These are phyloP conservation scores for Diutina neorugosa DNA, from an alignment of 1,139 yeast species.

Conservation along the genomic window DNA sequence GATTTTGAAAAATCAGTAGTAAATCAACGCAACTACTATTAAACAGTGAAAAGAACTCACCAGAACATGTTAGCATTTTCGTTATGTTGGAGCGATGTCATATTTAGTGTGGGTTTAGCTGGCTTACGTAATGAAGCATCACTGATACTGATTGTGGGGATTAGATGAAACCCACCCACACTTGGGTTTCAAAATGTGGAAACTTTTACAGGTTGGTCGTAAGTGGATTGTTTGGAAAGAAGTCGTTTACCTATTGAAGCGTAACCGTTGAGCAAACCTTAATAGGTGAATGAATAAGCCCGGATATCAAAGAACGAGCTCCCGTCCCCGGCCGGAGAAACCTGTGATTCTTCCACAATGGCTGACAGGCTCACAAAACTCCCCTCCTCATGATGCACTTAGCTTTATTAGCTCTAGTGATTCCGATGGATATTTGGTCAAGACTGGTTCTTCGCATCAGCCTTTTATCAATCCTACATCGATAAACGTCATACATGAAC, in stretches of 20 bases:
- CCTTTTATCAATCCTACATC: not conserved
- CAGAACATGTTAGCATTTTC: no score
- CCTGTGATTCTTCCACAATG: not conserved
- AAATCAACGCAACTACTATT: no score
- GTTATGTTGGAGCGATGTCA: no score
- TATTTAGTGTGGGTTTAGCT: no score
- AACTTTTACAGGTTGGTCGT: no score
- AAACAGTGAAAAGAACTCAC: no score
- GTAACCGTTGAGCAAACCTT: not conserved
- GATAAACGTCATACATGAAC: not conserved
- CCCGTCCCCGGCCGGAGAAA: not conserved
- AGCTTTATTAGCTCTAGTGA: not conserved
- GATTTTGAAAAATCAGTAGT: no score
- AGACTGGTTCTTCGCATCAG: not conserved
- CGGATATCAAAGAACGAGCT: not conserved
- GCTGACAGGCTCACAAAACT: not conserved
- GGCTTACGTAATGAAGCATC: no score
- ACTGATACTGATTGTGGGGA: no score
- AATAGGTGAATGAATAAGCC: not conserved
- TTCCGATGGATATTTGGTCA: not conserved
- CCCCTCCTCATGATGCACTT: not conserved
- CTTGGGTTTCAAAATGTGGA: no score
- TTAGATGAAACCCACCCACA: no score
- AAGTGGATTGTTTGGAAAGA: no score
- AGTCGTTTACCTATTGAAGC: not conserved